Evolutionary conservation across 257 asterid species (phyloP), one percentile per base, ranked within the genome.

Genomic region (Jacaranda copaia): DNA sequence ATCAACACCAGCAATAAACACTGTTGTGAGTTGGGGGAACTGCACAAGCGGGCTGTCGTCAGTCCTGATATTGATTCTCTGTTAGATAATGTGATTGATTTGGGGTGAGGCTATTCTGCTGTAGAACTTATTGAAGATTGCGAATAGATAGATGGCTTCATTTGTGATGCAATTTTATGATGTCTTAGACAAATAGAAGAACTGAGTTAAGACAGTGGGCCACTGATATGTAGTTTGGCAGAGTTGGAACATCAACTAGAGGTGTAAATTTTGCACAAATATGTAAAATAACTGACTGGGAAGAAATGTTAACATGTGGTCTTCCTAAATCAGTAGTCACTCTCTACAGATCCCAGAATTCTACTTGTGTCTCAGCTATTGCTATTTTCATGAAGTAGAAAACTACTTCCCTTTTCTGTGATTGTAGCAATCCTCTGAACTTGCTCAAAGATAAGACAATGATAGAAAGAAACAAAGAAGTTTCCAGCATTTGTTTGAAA

Each of bases 41-140:
- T 82, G 71, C 35, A 39, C 62, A 79, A 77, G 74, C 74, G 75
- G 38, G 97, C 88, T 40, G 76, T 87, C 12, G 85, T 91, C 18
- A 81, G 79, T 53, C 95, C 96, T 5, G 90, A 93, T 52, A 36
- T 88, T 5, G 95, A 88, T 78, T 72, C 70, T 3, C 66, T 89
- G 38, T 14, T 88, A 72, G 72, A 73, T 48, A 57, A 51, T 11
- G 43, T 79, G 85, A 75, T 52, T 48, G 83, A 79, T 72, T 52
- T 63, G 57, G 76, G 77, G 61, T 81, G 45, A 70, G 73, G 10
- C 12, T 4, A 16, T 63, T 72, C 59, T 11, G 36, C 55, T 46
- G 46, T 4, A 51, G 10, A 70, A 19, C 40, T 15, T 38, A 46
- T 12, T 8, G 18, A 35, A 20, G 58, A 75, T 52, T 82, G 59